Percentiles rank a stretch among this genome's conserved stretches.
Conservation (phyloP, 2,329 filamentous ascomycete genomes). For the Sporothrix phasma region DNA sequence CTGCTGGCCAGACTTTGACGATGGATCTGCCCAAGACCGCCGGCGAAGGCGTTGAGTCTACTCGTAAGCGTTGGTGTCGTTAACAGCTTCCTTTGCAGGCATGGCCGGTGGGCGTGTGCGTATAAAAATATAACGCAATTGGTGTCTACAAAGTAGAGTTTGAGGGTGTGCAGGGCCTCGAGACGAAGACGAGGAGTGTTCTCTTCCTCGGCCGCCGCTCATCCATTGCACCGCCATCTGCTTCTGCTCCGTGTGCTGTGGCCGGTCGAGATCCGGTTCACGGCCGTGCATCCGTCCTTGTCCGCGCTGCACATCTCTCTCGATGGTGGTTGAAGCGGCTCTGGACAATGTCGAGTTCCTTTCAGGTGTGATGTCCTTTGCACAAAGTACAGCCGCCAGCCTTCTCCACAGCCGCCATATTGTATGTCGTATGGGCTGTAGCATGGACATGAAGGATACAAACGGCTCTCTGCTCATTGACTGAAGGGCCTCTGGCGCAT, state of each 20-base stretch:
- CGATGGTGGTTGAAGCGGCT: background rate
- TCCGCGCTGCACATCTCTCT: background rate
- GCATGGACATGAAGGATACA: no score
- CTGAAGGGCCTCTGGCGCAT: no score
- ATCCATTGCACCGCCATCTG: background rate
- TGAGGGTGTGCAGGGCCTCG: background rate
- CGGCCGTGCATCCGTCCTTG: background rate
- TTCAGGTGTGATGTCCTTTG: no score
- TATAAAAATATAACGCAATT: conserved; percentile 12
- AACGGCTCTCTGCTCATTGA: no score
- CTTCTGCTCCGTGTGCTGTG: conserved; percentile 4
- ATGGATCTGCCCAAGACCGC: conserved; percentile 8
- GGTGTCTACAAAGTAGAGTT: background rate
- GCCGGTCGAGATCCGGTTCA: background rate
- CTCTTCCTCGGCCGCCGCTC: background rate
- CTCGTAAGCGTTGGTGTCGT: background rate
- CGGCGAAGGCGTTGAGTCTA: background rate
- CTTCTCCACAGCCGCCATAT: background rate
- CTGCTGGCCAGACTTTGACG: conserved; percentile 1
- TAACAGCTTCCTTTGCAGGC: background rate
- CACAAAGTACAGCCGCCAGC: background rate
- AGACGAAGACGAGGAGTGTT: conserved; percentile 10
- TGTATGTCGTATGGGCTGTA: no score
- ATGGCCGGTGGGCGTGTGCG: background rate
- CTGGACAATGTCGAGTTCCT: background rate